Evolutionary conservation across 768 basidiomycete species (phyloP), one percentile per base, ranked within the genome.

Genomic region (Sarcodon sp.): DNA sequence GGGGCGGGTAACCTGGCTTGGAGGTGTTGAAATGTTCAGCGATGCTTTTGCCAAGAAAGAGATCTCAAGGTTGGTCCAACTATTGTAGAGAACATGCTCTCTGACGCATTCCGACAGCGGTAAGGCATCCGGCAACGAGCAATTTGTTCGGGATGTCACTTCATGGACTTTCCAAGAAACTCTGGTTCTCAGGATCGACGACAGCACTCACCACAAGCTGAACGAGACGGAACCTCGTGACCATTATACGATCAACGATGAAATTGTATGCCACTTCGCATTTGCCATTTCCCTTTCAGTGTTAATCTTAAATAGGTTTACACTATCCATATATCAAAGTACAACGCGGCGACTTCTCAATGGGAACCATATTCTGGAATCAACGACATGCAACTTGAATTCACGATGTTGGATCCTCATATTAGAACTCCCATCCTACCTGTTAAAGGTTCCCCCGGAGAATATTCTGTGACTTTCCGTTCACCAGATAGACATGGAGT

Each of bases 371-470:
- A 80, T 61, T 79, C 81, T 10, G 76, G 72, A 33, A 62, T 90
- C 45, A 62, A 66, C 9, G 96, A 98, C 61, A 60, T 98, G 31
- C 94, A 97, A 57, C 72, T 98, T 45, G 93, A 94, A 56, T 97
- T 98, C 61, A 94, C 91, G 16, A 99, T 99, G 96, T 79, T 99
- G 36, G 96, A 99, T 63, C 96, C 96, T 1, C 92, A 96, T 63
- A 69, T 98, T 51, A 88, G 96, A 34, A 89, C 81, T 11, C 66
- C 83, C 6, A 72, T 99, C 8, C 69, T 63, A 9, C 72, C 83
- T 9, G 76, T 79, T 7, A 47, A 67, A 4, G 75, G 73, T 0
- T 53, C 65, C 21, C 76, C 81, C 3, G 83, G 84, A 18, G 70
- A 74, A 55, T 97, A 92, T 67, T 73, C 77, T 11, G 77, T 80